These are phyloP conservation scores for Aspergillus bombycis DNA, from an alignment of 2,329 filamentous ascomycete genomes.

Conservation along the genomic window DNA sequence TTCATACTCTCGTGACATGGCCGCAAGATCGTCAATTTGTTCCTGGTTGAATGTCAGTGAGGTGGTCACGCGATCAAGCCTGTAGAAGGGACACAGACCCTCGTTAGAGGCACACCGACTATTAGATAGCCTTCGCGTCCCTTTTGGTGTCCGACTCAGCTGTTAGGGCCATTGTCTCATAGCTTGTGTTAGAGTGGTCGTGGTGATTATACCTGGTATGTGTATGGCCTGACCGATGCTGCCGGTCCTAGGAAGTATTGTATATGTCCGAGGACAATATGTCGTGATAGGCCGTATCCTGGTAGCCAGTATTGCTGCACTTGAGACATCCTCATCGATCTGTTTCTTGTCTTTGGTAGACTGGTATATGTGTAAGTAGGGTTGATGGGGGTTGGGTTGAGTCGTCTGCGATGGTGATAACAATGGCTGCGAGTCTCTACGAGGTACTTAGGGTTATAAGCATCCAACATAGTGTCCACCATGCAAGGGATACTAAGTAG, in stretches of 20 bases:
- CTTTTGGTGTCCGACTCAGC: constrained; percentile 33
- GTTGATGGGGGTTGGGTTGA: not conserved
- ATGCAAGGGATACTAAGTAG: constrained; percentile 16
- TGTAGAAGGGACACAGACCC: constrained; percentile 34
- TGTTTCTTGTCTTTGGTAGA: not conserved
- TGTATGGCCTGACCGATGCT: constrained; percentile 51
- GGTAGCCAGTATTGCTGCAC: constrained; percentile 53
- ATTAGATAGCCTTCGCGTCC: constrained; percentile 55
- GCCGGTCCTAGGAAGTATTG: constrained; percentile 53
- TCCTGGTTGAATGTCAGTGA: constrained; percentile 36
- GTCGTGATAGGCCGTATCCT: constrained; percentile 52
- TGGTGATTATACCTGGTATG: constrained; percentile 45
- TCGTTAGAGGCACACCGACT: constrained; percentile 49
- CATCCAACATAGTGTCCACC: constrained; percentile 10
- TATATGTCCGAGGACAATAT: constrained; percentile 53
- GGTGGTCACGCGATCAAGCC: not conserved
- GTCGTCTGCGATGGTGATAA: constrained; percentile 4
- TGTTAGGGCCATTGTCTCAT: constrained; percentile 26
- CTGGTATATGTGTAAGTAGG: not conserved
- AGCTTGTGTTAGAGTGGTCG: not conserved
- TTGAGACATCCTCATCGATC: constrained; percentile 36
- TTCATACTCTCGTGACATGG: constrained; percentile 53
- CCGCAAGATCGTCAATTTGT: constrained; percentile 54
- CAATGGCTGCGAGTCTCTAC: constrained; percentile 8
- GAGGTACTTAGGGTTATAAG: constrained; percentile 18